Percentiles rank a stretch among this genome's conserved stretches.
phyloP scores from a whole-genome alignment of 164 flowering plant genomes.

The Hamamelis virginiana region DNA sequence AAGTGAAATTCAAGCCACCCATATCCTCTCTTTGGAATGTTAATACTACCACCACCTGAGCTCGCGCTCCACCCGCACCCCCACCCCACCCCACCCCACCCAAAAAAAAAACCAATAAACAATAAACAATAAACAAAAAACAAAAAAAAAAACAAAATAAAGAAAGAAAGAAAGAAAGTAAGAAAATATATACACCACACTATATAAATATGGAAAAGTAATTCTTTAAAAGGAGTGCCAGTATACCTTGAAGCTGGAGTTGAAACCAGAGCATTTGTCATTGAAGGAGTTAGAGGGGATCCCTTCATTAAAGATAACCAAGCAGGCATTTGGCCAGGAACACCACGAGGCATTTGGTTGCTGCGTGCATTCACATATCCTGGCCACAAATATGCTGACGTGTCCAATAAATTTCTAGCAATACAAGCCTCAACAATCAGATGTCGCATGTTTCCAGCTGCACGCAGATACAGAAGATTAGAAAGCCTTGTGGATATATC shows the following conservation, averaged over 20 bases:
- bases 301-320: slow-evolving; percentile 97
- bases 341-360: slow-evolving; percentile 59
- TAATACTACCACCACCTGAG: no score
- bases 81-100: no score
- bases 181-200: no score
- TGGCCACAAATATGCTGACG: slow-evolving; percentile 94
- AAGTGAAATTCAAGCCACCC: no score
- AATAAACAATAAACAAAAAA: no score
- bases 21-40: no score
- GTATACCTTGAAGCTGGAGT: slow-evolving; percentile 95
- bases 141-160: no score
- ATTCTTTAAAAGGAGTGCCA: background rate
- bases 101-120: no score
- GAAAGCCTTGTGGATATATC: background rate
- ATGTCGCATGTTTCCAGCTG: slow-evolving; percentile 95
- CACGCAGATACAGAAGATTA: slow-evolving; percentile 19
- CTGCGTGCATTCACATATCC: slow-evolving; percentile 73
- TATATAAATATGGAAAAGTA: no score
- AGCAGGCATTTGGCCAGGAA: slow-evolving; percentile 62
- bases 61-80: no score
- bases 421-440: slow-evolving; percentile 97
- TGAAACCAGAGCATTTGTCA: slow-evolving; percentile 70
- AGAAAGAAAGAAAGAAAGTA: background rate
- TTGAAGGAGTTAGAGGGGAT: slow-evolving; percentile 60
- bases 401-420: slow-evolving; percentile 79